These are phyloP conservation scores for Berkeleyomyces rouxiae DNA, from an alignment of 2,329 filamentous ascomycete species.

Conservation along the genomic window DNA sequence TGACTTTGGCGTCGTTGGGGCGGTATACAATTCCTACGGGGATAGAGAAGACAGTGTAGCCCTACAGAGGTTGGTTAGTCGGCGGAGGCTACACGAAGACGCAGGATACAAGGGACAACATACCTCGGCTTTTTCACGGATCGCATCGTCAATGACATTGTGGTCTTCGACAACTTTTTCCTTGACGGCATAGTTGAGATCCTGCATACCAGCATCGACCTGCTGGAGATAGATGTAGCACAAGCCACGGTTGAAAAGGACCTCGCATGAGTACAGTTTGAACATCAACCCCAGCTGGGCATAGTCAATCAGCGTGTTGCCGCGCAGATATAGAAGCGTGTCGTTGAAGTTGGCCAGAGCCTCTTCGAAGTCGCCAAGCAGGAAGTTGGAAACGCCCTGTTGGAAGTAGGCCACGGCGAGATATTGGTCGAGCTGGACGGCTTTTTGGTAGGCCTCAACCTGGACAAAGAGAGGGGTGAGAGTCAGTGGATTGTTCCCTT, in stretches of 20 bases:
- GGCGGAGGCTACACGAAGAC: slow-evolving; percentile 17
- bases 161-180: slow-evolving; percentile 95
- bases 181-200: slow-evolving; percentile 77
- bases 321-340: slow-evolving; percentile 80
- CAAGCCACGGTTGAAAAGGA: slow-evolving; percentile 88
- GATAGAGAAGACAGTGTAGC: slow-evolving; percentile 96
- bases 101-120: not conserved
- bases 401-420: slow-evolving; percentile 97
- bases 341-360: slow-evolving; percentile 98
- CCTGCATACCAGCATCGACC: slow-evolving; percentile 76
- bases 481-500: slow-evolving; percentile 14
- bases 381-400: slow-evolving; percentile 93
- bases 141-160: slow-evolving; percentile 95
- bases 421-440: slow-evolving; percentile 81
- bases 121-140: slow-evolving; percentile 82
- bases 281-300: slow-evolving; percentile 89
- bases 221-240: slow-evolving; percentile 97
- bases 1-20: slow-evolving; percentile 93
- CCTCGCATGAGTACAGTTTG: slow-evolving; percentile 93
- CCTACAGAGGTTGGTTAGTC: slow-evolving; percentile 31
- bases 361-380: slow-evolving; percentile 93
- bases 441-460: slow-evolving; percentile 90
- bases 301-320: slow-evolving; percentile 96
- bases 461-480: slow-evolving; percentile 23
- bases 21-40: slow-evolving; percentile 90